Evolutionary conservation across 192 early-diverging fungal species (phyloP).

Genomic region (Coemansia sp.): DNA sequence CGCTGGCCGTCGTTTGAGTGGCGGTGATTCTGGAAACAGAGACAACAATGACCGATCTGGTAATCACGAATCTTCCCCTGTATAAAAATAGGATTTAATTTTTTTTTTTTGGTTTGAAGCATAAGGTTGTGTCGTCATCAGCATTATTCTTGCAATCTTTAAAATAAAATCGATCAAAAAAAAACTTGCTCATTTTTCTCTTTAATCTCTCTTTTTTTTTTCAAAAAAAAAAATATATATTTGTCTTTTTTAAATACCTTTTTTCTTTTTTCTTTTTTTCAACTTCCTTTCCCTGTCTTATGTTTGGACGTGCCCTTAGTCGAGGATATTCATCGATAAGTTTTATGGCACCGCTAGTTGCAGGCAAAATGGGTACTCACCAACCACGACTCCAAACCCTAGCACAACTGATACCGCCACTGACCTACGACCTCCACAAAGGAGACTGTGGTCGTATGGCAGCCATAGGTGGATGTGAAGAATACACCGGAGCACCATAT

Average conservation of each 20-base stretch:
- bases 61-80: background rate
- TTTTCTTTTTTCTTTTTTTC: background rate
- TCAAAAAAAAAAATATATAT: background rate
- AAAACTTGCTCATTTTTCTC: background rate
- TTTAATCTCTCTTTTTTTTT: background rate
- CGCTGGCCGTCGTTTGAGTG: conserved; percentile 7
- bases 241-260: background rate
- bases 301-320: conserved; percentile 27
- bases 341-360: conserved; percentile 44
- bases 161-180: background rate
- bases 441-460: conserved; percentile 49
- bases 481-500: conserved; percentile 91
- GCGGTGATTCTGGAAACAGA: background rate
- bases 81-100: background rate
- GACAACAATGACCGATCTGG: background rate
- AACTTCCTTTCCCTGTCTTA: background rate
- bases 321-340: conserved; percentile 40
- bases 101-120: background rate
- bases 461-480: conserved; percentile 45
- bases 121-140: too few relatives aligned
- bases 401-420: conserved; percentile 46
- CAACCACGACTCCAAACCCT: conserved; percentile 46
- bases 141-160: background rate
- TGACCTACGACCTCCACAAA: conserved; percentile 44
- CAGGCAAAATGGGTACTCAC: conserved; percentile 45